A percentile compares a stretch with the other conserved stretches of the same genome.
These are phyloP conservation scores for Fimicolochytrium jonesii DNA, from an alignment of 192 early-diverging fungal genomes.

Conservation along the genomic window DNA sequence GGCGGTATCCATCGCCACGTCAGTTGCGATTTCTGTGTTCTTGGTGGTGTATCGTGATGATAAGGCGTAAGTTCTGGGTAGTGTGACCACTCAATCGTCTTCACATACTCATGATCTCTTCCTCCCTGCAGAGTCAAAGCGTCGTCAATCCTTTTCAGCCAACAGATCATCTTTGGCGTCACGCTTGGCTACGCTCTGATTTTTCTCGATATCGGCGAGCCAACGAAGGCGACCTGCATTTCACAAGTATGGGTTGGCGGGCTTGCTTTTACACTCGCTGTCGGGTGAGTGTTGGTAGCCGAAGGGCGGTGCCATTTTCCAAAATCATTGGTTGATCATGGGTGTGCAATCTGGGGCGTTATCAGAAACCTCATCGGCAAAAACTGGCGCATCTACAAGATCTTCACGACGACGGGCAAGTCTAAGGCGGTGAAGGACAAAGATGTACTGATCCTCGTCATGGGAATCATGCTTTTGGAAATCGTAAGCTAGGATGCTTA, in stretches of 20 bases:
- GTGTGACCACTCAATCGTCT: neutral
- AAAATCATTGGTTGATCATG: no score
- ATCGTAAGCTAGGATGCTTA: neutral
- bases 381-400: slow-evolving; percentile 17
- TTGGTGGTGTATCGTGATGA: neutral
- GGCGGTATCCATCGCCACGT: neutral
- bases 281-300: slow-evolving; percentile 7
- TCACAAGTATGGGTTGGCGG: slow-evolving; percentile 21
- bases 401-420: slow-evolving; percentile 3
- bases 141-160: slow-evolving; percentile 5
- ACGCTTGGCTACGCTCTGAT: slow-evolving; percentile 4
- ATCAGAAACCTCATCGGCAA: slow-evolving; percentile 18
- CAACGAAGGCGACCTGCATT: slow-evolving; percentile 5
- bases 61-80: neutral
- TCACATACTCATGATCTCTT: no score
- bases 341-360: neutral
- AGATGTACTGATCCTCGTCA: neutral
- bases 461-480: slow-evolving; percentile 6
- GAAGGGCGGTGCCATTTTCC: no score
- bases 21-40: neutral
- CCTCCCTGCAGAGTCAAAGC: slow-evolving; percentile 7
- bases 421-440: neutral
- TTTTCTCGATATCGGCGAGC: slow-evolving; percentile 21
- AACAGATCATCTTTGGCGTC: slow-evolving; percentile 5
- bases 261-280: slow-evolving; percentile 13